These are phyloP conservation scores for Phoenix roebelenii DNA, from an alignment of 176 grass and related monocot genomes.

Conservation along the genomic window DNA sequence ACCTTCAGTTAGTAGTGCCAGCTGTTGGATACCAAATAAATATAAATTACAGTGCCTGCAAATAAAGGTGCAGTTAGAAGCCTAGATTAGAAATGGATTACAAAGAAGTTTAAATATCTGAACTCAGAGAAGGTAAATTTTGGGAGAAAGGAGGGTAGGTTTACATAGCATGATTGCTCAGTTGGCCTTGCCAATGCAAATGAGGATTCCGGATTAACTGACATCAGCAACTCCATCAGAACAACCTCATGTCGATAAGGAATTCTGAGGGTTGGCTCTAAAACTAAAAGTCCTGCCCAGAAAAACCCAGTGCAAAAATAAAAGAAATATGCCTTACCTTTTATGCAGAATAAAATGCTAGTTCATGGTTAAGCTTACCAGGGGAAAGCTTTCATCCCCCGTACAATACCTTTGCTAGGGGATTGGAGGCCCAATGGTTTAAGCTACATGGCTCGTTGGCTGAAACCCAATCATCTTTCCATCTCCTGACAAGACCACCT, in stretches of 20 bases:
- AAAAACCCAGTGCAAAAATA: slow-evolving; percentile 15
- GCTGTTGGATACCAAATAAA: no score
- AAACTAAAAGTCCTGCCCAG: slow-evolving; percentile 48
- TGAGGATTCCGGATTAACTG: slow-evolving; percentile 43
- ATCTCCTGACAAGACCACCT: slow-evolving; percentile 75
- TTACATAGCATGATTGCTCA: slow-evolving; percentile 21
- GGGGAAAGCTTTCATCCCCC: slow-evolving; percentile 43
- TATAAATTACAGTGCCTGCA: no score
- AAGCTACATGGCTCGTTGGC: slow-evolving; percentile 65
- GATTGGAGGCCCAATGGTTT: slow-evolving; percentile 68
- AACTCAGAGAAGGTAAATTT: no score
- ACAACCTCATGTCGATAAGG: slow-evolving; percentile 38
- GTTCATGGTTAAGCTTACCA: slow-evolving; percentile 26
- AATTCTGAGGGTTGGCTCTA: slow-evolving; percentile 72
- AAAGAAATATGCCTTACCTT: slow-evolving; percentile 4
- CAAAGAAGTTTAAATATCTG: no score
- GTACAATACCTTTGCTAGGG: slow-evolving; percentile 49
- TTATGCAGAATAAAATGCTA: slow-evolving; percentile 6
- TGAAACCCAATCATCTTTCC: slow-evolving; percentile 85
- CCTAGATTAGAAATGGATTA: no score
- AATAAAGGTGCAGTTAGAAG: no score
- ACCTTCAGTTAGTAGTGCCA: no score
- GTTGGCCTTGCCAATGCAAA: slow-evolving; percentile 70
- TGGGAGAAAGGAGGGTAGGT: slow-evolving; percentile 3
- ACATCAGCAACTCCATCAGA: slow-evolving; percentile 56